Evolutionary conservation across 805 yeast species (phyloP).

Genomic region (Candida sithepensis): DNA sequence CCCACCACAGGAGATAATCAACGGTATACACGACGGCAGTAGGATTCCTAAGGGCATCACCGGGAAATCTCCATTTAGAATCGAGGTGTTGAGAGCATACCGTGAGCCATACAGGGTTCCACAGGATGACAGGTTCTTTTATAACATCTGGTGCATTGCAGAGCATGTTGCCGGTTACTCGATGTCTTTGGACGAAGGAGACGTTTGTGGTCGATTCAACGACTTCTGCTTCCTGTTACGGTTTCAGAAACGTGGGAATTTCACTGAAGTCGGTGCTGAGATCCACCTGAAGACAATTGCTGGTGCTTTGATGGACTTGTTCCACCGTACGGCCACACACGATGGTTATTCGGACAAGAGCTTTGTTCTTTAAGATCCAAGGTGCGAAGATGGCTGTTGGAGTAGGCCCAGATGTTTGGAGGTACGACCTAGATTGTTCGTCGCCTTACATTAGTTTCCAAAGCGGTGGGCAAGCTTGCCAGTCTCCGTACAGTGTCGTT

Average conservation of each 20-base stretch:
- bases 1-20: not conserved
- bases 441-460: not conserved
- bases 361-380: not conserved
- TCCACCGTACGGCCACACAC: not conserved
- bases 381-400: not conserved
- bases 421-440: not conserved
- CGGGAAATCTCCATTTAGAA: not conserved
- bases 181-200: not conserved
- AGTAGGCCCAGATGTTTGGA: not conserved
- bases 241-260: too few species aligned
- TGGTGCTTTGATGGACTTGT: not conserved
- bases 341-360: not conserved
- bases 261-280: too few species aligned
- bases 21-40: not conserved
- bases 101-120: not conserved
- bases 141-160: not conserved
- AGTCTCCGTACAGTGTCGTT: not conserved
- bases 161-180: not conserved
- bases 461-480: not conserved
- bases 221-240: not conserved
- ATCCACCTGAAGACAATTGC: too few species aligned
- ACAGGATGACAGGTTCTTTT: not conserved
- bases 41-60: not conserved
- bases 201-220: not conserved
- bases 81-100: not conserved